Evolutionary conservation across 257 asterid species (phyloP).

Genomic region (Pogostemon cablin): DNA sequence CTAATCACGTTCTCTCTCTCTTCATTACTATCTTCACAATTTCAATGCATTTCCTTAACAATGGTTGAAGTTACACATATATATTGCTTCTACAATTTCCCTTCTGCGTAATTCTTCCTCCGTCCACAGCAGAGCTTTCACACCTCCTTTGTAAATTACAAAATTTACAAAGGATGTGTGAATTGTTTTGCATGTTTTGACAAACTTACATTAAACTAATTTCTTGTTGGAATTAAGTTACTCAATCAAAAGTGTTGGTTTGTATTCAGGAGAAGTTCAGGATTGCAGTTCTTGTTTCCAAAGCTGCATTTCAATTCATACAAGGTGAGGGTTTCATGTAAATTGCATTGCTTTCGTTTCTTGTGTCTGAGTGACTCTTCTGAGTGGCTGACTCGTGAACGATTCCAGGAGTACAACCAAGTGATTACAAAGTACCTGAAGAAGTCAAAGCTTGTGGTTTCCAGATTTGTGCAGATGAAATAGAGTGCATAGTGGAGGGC

Average conservation of each 20-base stretch:
- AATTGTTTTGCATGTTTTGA: too few species aligned
- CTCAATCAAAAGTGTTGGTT: not conserved
- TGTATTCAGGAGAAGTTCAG: conserved; percentile 75
- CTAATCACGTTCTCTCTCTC: conserved; percentile 58
- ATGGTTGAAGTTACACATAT: too few species aligned
- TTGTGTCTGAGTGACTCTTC: not conserved
- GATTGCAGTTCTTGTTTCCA: conserved; percentile 89
- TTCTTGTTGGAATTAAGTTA: not conserved
- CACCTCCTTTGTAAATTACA: too few species aligned
- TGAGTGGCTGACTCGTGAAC: not conserved
- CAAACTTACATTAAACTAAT: too few species aligned
- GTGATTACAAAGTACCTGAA: conserved; percentile 74
- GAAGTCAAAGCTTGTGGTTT: conserved; percentile 71
- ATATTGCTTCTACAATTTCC: too few species aligned
- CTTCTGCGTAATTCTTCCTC: too few species aligned
- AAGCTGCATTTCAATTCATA: conserved; percentile 91
- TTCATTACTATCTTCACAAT: not conserved
- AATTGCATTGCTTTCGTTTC: not conserved
- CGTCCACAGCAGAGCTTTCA: too few species aligned
- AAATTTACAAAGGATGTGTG: too few species aligned
- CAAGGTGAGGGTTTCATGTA: conserved; percentile 53
- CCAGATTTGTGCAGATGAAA: conserved; percentile 78
- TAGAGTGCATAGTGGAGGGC: conserved; percentile 82
- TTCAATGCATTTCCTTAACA: too few species aligned
- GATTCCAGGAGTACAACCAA: conserved; percentile 62